Evolutionary conservation across 2,329 filamentous ascomycete species (phyloP).

Genomic region (Cryoendolithus antarcticus): DNA sequence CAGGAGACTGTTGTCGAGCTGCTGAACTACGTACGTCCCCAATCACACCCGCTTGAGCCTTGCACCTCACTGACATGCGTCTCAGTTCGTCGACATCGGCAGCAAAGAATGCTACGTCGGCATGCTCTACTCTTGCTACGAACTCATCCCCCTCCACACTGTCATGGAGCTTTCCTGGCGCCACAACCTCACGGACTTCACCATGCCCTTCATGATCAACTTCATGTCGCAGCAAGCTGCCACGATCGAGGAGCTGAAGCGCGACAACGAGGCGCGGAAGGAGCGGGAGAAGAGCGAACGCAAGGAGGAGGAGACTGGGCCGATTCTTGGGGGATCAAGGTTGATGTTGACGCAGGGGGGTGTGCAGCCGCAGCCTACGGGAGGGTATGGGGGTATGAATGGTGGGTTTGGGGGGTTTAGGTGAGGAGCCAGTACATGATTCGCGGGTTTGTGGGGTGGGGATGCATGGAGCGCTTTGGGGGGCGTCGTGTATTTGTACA

Average conservation of each 20-base stretch:
- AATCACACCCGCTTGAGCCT: too few species aligned
- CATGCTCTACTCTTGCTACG: conserved; percentile 98
- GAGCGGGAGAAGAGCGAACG: conserved; percentile 56
- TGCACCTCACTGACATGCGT: conserved; percentile 7
- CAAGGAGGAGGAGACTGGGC: conserved; percentile 85
- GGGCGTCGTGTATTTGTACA: too few species aligned
- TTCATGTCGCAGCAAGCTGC: conserved; percentile 82
- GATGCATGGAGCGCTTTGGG: too few species aligned
- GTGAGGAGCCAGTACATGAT: conserved; percentile 5
- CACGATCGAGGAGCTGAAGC: conserved; percentile 73
- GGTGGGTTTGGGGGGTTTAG: conserved; percentile 36
- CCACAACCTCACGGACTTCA: conserved; percentile 85
- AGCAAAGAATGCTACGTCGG: conserved; percentile 99
- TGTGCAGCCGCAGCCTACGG: conserved; percentile 50
- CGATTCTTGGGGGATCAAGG: conserved; percentile 76
- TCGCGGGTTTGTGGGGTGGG: too few species aligned
- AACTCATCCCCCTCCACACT: conserved; percentile 83
- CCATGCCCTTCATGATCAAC: conserved; percentile 99
- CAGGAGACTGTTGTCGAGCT: conserved; percentile 88
- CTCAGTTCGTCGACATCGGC: conserved; percentile 93
- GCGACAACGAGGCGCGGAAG: conserved; percentile 93
- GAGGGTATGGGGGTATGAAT: conserved; percentile 51
- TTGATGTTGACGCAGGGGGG: conserved; percentile 95
- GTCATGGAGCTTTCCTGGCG: conserved; percentile 97
- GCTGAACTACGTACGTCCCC: conserved; percentile 67